Percentiles rank a stretch among this genome's conserved stretches.
Evolutionary conservation across 2,329 filamentous ascomycete species (phyloP).

Genomic region (Xylariaceae sp.): DNA sequence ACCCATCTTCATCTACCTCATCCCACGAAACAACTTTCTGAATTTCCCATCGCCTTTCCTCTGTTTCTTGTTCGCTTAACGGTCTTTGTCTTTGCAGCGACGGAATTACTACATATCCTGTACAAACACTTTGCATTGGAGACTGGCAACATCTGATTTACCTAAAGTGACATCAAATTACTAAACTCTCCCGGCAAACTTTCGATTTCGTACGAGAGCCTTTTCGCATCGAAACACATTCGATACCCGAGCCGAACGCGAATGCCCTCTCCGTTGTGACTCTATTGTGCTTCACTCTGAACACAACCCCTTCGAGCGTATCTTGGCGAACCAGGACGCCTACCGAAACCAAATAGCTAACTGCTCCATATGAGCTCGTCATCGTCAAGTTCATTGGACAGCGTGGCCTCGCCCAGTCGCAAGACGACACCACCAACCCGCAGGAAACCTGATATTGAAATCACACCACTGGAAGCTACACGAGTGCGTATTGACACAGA

Average conservation of each 20-base stretch:
- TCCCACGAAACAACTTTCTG: not conserved
- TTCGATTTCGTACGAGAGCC: not conserved
- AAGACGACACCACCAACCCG: conserved; percentile 31
- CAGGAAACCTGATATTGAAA: conserved; percentile 23
- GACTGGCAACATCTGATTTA: not conserved
- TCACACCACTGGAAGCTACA: conserved; percentile 30
- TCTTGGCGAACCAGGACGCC: not conserved
- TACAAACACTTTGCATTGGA: not conserved
- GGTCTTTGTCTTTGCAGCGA: not conserved
- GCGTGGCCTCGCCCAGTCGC: conserved; percentile 39
- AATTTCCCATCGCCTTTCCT: not conserved
- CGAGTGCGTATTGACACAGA: conserved; percentile 35
- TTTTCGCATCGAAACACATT: not conserved
- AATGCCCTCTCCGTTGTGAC: not conserved
- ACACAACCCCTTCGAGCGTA: not conserved
- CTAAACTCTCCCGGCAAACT: no score
- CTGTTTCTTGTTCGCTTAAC: not conserved
- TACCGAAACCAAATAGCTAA: not conserved
- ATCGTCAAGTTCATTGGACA: conserved; percentile 38
- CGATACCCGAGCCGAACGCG: not conserved
- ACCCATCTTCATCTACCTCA: conserved; percentile 1
- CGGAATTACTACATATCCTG: not conserved
- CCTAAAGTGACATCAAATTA: no score
- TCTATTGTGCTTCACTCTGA: not conserved
- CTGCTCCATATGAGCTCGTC: conserved; percentile 48